phyloP scores from a whole-genome alignment of 495 filamentous ascomycete genomes.

The Jackrogersella minutella region DNA sequence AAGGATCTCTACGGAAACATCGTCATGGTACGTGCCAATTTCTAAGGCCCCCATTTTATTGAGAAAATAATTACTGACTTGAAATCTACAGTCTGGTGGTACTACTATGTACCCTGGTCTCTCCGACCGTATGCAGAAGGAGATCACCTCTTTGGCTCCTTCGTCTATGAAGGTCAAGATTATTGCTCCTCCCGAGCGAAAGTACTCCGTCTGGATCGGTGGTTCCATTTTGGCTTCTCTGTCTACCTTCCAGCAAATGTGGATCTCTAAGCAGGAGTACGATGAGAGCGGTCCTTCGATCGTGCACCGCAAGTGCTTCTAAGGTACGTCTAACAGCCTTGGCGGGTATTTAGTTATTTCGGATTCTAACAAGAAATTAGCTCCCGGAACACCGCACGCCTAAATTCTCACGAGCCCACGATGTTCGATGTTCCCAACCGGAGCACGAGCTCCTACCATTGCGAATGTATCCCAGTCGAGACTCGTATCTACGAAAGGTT shows the following conservation, averaged over 20 bases:
- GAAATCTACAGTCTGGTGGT: constrained; percentile 84
- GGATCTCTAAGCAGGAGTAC: constrained; percentile 99
- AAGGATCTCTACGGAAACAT: constrained; percentile 99
- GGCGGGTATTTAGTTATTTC: background rate
- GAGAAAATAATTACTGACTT: constrained; percentile 34
- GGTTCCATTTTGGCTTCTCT: constrained; percentile 99
- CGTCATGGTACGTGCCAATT: constrained; percentile 81
- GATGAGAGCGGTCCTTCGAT: constrained; percentile 99
- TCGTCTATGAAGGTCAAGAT: constrained; percentile 99
- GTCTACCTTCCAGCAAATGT: constrained; percentile 99
- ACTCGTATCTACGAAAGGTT: constrained; percentile 61
- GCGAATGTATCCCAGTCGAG: constrained; percentile 56
- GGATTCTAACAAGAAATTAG: constrained; percentile 9
- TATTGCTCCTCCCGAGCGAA: constrained; percentile 95
- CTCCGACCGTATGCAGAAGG: constrained; percentile 99
- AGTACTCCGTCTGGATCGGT: constrained; percentile 99
- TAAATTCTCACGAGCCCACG: constrained; percentile 45
- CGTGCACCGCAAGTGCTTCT: constrained; percentile 99
- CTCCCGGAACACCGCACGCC: constrained; percentile 19
- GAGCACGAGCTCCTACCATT: constrained; percentile 48
- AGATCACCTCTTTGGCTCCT: constrained; percentile 98
- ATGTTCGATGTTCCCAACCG: constrained; percentile 45
- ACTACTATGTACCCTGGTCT: constrained; percentile 99
- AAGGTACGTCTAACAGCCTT: constrained; percentile 63
- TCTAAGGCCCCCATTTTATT: background rate